These are phyloP conservation scores for Myxozyma neotropica DNA, from an alignment of 805 yeast species.

Conservation along the genomic window DNA sequence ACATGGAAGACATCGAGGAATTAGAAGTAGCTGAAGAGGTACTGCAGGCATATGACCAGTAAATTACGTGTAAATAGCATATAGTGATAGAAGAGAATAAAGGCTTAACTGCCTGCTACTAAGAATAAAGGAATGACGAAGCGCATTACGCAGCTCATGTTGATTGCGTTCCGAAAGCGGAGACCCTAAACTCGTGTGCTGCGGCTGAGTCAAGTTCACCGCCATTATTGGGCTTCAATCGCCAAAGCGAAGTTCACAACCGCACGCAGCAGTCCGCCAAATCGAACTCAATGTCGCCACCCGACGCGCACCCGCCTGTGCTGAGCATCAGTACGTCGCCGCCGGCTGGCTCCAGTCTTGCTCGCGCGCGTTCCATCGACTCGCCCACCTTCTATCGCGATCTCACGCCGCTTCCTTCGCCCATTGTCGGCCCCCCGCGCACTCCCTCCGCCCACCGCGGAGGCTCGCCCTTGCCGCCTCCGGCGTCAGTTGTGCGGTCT, in stretches of 20 bases:
- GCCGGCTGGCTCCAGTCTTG: slow-evolving; percentile 5
- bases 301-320: slow-evolving; percentile 8
- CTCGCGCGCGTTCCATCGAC: slow-evolving; percentile 30
- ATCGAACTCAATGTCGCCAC: slow-evolving; percentile 14
- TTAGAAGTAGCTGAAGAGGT: background rate
- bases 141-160: background rate
- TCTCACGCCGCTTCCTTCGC: slow-evolving; percentile 37
- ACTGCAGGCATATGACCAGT: slow-evolving; percentile 1
- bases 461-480: slow-evolving; percentile 1
- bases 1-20: slow-evolving; percentile 15
- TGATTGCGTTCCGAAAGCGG: slow-evolving; percentile 1
- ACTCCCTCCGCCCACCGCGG: slow-evolving; percentile 13
- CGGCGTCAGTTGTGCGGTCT: background rate
- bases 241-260: too few species aligned
- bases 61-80: background rate
- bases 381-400: slow-evolving; percentile 34
- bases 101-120: too few species aligned
- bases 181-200: background rate
- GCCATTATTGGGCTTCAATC: background rate
- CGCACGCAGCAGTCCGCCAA: too few species aligned
- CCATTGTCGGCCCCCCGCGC: slow-evolving; percentile 27
- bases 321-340: slow-evolving; percentile 9
- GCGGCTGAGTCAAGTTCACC: slow-evolving; percentile 1
- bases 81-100: background rate
- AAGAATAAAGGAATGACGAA: too few species aligned